phyloP scores from a whole-genome alignment of 83 land plant genomes.

The Picea mariana region DNA sequence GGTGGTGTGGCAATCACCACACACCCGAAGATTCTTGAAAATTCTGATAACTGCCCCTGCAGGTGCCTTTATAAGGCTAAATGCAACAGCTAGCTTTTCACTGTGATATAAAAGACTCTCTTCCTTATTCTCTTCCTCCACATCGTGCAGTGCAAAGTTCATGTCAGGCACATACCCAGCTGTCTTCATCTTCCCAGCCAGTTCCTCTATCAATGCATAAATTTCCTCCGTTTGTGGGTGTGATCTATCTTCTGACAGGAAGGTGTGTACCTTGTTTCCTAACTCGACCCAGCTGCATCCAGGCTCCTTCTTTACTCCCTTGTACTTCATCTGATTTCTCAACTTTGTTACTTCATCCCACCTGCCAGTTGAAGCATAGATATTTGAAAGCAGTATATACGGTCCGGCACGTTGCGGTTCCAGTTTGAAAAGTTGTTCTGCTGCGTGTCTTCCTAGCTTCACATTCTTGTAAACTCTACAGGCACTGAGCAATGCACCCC shows the following conservation, averaged over 20 bases:
- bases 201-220: not conserved
- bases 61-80: slow-evolving; percentile 14
- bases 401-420: slow-evolving; percentile 57
- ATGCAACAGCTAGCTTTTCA: slow-evolving; percentile 22
- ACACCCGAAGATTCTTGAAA: slow-evolving; percentile 17
- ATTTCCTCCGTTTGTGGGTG: slow-evolving; percentile 8
- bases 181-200: not conserved
- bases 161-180: slow-evolving; percentile 12
- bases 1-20: slow-evolving; percentile 20
- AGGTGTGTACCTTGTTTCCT: not conserved
- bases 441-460: slow-evolving; percentile 39
- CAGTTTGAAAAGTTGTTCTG: slow-evolving; percentile 35
- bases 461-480: slow-evolving; percentile 48
- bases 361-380: slow-evolving; percentile 13
- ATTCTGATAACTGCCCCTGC: slow-evolving; percentile 16
- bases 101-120: slow-evolving; percentile 12
- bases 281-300: not conserved
- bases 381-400: slow-evolving; percentile 23
- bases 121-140: slow-evolving; percentile 17
- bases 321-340: slow-evolving; percentile 12
- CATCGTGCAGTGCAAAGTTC: not conserved
- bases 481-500: slow-evolving; percentile 59
- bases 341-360: slow-evolving; percentile 15
- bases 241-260: not conserved
- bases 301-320: slow-evolving; percentile 1